A percentile compares a stretch with the other conserved stretches of the same genome.
Conservation (phyloP, 2,329 filamentous ascomycete genomes). For the Cytospora chrysosperma region DNA sequence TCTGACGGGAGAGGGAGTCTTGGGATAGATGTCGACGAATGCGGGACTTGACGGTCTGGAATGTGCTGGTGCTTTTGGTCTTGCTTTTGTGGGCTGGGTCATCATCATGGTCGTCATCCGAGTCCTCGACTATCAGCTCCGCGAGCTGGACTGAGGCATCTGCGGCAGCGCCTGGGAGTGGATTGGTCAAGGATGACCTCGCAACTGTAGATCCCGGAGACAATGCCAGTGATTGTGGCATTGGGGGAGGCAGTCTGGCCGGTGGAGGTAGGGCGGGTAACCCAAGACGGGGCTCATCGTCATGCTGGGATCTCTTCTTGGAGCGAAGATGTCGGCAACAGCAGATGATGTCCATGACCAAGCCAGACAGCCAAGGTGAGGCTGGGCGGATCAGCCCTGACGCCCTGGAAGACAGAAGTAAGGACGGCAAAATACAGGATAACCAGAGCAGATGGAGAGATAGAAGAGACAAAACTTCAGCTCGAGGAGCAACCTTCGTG, state of each 20-base stretch:
- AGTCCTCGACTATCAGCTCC: slow-evolving; percentile 39
- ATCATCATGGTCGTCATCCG: slow-evolving; percentile 42
- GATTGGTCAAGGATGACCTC: slow-evolving; percentile 26
- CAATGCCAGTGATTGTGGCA: slow-evolving; percentile 22
- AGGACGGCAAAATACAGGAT: background rate
- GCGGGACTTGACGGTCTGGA: slow-evolving; percentile 46
- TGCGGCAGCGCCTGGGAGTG: slow-evolving; percentile 23
- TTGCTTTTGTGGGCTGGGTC: slow-evolving; percentile 30
- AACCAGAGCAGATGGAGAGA: background rate
- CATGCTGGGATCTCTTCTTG: slow-evolving; percentile 9
- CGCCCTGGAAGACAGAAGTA: background rate
- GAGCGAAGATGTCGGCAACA: slow-evolving; percentile 32
- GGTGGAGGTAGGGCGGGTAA: slow-evolving; percentile 26
- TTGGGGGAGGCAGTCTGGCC: slow-evolving; percentile 25
- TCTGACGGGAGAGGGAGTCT: slow-evolving; percentile 41
- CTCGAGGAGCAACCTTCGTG: background rate
- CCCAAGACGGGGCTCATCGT: background rate
- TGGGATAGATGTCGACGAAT: slow-evolving; percentile 48
- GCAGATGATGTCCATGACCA: slow-evolving; percentile 36
- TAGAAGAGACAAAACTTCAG: background rate
- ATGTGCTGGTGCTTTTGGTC: slow-evolving; percentile 38
- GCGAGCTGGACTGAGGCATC: slow-evolving; percentile 29
- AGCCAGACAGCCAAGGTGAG: background rate
- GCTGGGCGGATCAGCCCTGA: background rate
- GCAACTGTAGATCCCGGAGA: slow-evolving; percentile 24